A percentile compares a stretch with the other conserved stretches of the same genome.
Conservation (phyloP, 2,329 filamentous ascomycete genomes). For the Apiospora marii region DNA sequence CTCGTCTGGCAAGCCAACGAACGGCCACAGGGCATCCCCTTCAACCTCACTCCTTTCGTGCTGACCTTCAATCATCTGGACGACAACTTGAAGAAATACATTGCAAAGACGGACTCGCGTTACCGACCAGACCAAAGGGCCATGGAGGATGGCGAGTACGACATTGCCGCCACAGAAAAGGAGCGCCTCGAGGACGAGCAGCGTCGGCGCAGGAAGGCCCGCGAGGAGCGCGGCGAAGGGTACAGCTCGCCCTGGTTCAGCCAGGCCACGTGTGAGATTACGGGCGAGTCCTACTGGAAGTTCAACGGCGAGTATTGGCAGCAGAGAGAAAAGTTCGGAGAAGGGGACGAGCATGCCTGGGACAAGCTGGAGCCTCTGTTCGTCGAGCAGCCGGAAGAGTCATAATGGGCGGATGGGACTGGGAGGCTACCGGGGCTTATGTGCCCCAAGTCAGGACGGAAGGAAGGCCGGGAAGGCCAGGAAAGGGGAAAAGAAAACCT, state of each 20-base stretch:
- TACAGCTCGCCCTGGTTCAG: conserved; percentile 88
- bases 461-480: not conserved
- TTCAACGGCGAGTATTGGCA: conserved; percentile 92
- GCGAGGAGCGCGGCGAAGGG: conserved; percentile 81
- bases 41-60: conserved; percentile 96
- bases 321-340: conserved; percentile 70
- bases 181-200: conserved; percentile 93
- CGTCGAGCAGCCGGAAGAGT: not conserved
- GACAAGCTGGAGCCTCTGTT: conserved; percentile 20
- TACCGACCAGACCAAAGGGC: conserved; percentile 92
- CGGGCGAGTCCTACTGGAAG: conserved; percentile 89
- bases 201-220: conserved; percentile 73
- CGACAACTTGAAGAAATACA: conserved; percentile 76
- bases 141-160: conserved; percentile 99
- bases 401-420: not conserved
- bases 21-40: conserved; percentile 85
- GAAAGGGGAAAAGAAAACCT: not conserved
- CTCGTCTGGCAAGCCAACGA: conserved; percentile 91
- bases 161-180: conserved; percentile 92
- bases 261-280: conserved; percentile 75
- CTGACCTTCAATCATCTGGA: conserved; percentile 93
- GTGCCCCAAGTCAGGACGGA: not conserved
- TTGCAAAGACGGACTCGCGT: conserved; percentile 94
- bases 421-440: not conserved
- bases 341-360: conserved; percentile 50